These are phyloP conservation scores for Pelargonium australe DNA, from an alignment of 441 rosid species.

Conservation along the genomic window DNA sequence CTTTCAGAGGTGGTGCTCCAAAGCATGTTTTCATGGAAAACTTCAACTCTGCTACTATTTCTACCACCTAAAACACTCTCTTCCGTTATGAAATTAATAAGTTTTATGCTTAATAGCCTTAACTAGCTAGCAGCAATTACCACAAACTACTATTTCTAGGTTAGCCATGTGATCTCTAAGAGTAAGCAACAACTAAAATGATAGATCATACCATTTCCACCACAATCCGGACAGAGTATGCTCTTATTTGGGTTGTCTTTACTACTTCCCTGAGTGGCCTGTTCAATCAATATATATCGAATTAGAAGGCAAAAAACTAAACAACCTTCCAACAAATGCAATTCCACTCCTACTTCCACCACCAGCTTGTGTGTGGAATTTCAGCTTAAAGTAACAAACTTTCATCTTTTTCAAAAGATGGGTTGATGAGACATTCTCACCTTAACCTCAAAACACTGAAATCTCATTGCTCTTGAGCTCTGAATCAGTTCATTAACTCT, in stretches of 20 bases:
- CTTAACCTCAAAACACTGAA: slow-evolving; percentile 54
- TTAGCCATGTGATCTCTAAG: neutral
- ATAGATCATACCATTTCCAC: slow-evolving; percentile 63
- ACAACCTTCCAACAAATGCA: neutral
- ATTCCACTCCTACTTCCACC: neutral
- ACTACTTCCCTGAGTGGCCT: slow-evolving; percentile 44
- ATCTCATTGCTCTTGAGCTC: slow-evolving; percentile 33
- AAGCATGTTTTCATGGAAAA: neutral
- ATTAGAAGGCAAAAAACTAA: slow-evolving; percentile 5
- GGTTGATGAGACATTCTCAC: slow-evolving; percentile 29
- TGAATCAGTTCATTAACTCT: slow-evolving; percentile 38
- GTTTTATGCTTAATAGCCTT: neutral
- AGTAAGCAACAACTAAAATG: neutral
- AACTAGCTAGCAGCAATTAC: neutral
- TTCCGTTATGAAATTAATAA: neutral
- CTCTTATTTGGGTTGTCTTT: slow-evolving; percentile 45
- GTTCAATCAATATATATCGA: slow-evolving; percentile 23
- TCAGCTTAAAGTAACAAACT: neutral
- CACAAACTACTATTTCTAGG: neutral
- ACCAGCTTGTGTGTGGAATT: neutral
- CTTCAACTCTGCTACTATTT: neutral
- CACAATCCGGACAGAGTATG: slow-evolving; percentile 70
- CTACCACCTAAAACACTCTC: neutral
- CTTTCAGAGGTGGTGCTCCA: neutral
- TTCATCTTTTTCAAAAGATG: neutral